Conservation (phyloP, 495 filamentous ascomycete genomes). For the Annulohypoxylon moriforme region DNA sequence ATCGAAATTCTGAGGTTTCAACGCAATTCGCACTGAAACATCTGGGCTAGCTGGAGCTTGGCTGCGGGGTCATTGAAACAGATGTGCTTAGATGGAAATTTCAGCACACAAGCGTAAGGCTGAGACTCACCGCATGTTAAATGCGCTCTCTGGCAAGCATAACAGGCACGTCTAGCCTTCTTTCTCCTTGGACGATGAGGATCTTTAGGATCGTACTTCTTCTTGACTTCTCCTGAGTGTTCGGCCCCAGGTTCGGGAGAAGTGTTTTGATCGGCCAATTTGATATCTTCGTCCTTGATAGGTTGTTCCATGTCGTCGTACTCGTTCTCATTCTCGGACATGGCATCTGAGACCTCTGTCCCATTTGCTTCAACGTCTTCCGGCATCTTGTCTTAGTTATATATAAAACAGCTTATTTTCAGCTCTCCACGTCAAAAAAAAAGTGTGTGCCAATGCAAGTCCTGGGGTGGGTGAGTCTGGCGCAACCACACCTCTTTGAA, state of each 20-base stretch:
- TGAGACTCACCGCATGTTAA: constrained; percentile 91
- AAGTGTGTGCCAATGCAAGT: constrained; percentile 50
- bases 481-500: constrained; percentile 50
- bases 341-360: constrained; percentile 64
- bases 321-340: constrained; percentile 67
- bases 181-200: constrained; percentile 88
- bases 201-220: constrained; percentile 82
- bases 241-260: constrained; percentile 57
- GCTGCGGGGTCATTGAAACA: constrained; percentile 37
- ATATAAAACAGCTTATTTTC: constrained; percentile 54
- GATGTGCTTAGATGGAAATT: constrained; percentile 35
- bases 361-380: constrained; percentile 57
- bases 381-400: constrained; percentile 60
- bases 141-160: constrained; percentile 96
- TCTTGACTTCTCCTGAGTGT: constrained; percentile 61
- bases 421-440: constrained; percentile 30
- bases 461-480: constrained; percentile 46
- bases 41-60: constrained; percentile 15
- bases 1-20: constrained; percentile 24
- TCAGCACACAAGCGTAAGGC: constrained; percentile 37
- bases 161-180: constrained; percentile 95
- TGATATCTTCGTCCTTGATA: constrained; percentile 68
- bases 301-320: constrained; percentile 57
- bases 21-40: constrained; percentile 20
- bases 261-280: constrained; percentile 65